These are phyloP conservation scores for Fraxinus angustifolia DNA, from an alignment of 305 asterid genomes.

Conservation along the genomic window DNA sequence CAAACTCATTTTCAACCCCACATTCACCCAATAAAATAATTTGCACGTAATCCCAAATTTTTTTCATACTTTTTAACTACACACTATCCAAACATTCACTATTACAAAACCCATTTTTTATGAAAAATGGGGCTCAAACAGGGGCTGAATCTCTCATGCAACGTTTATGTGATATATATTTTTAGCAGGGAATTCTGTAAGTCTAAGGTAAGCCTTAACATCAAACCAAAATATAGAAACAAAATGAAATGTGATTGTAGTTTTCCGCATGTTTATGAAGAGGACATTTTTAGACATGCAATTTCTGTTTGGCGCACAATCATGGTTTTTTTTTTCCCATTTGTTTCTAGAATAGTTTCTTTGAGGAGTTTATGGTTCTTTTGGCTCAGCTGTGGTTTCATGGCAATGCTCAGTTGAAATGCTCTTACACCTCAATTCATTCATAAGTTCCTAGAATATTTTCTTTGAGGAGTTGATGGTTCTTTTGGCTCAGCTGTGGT, in stretches of 20 bases:
- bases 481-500: background rate
- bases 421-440: background rate
- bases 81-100: background rate
- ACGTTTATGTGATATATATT: background rate
- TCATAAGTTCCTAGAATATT: background rate
- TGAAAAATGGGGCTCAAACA: background rate
- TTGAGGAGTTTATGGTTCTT: background rate
- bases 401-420: background rate
- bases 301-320: background rate
- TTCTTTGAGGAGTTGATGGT: background rate
- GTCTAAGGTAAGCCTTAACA: background rate
- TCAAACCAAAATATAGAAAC: background rate
- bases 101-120: no score
- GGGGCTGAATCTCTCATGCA: background rate
- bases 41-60: background rate
- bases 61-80: background rate
- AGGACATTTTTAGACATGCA: background rate
- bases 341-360: background rate
- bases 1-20: no score
- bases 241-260: background rate
- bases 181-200: background rate
- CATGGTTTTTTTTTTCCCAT: background rate
- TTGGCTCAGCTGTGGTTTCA: background rate
- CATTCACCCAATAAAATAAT: background rate
- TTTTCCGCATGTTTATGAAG: constrained; percentile 14